Base-by-base conservation (phyloP, 1,284 basidiomycete species). In the Pseudozyma sp. region DNA sequence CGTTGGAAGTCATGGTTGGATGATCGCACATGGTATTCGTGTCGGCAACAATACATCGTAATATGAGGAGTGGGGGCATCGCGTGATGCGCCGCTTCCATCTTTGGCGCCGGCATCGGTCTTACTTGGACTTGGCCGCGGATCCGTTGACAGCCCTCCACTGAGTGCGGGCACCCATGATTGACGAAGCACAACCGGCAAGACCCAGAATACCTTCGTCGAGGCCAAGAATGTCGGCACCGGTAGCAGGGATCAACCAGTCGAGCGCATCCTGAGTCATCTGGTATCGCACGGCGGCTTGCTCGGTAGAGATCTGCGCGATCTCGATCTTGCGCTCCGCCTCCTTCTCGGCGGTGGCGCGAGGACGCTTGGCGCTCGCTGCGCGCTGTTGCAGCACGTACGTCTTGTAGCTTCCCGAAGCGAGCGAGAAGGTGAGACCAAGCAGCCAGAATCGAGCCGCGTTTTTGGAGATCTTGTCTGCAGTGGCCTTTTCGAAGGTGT, bases 371-470 rank as follows among this genome's bases (percentile, higher is more conserved):
- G 68, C 62, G 44, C 67, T 45, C 47, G 58, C 64, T 50, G 52
- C 59, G 53, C 81, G 80, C 72, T 83, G 75, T 54, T 74, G 58
- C 7, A 84, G 74, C 13, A 74, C 78, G 57, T 81, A 77, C n/a
- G 75, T 79, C 79, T 81, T 83, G 80, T 83, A 83, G 37, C 68
- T 65, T 40, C 80, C 79, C 29, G 72, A 75, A 44, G 79, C 59
- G 24, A 82, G 75, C 43, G 72, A 79, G 66, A 80, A 80, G 30
- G 78, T 57, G 51, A 84, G 79, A 3, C 95, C 97, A 10, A 90
- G 88, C 45, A 97, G 87, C 96, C 96, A 99, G 86, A 94, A 92
- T 55, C 92, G 89, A 83, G 92, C 92, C 5, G 94, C 91, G 39
- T 89, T 88, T 84, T 90, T 92, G 69, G 89, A 86, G 55, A 94